Evolutionary conservation across 805 yeast genomes (phyloP), one percentile per base, ranked within the genome.

Genomic region (Peterozyma toletana): DNA sequence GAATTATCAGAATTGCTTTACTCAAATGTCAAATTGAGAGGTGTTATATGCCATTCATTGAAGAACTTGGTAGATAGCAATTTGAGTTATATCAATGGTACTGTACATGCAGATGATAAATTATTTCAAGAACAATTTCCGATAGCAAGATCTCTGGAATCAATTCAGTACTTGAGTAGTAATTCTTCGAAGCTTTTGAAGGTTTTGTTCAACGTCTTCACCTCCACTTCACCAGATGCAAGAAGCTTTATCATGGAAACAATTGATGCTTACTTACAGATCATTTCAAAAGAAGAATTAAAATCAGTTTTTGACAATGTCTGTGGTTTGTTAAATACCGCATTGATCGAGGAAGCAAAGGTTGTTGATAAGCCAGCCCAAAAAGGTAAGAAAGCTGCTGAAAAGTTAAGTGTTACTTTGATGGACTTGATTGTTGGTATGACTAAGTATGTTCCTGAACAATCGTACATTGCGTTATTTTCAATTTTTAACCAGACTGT

Each of bases 391-490:
- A 55, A 49, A 10, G 64, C 58, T 10, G 58, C 68, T 15, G 77
- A 83, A 18, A 72, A 77, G 41, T 64, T 82, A 50, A 77, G 88
- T 50, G 79, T 86, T 35, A 88, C 96, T 14, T 81, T 95, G 86
- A 75, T 91, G 83, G 99, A 93, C 59, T 71, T 93, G 45, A 74
- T 89, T 42, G 95, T 89, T 40, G 79, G 86, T 29, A 84, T 95
- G 86, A 77, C 91, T 27, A 85, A 86, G 54, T 86, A 84, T 55
- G 79, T 93, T 31, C 95, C 96, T 7, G 64, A 63, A 30, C 58
- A 80, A 2, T 76, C 84, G 4, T 85, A 86, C 62, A 72, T 75
- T 54, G 87, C 95, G 0, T 70, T 90, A 37, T 78, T 89, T 52
- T 58, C 84, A n/a, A 86, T 90, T 40, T 86, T 90, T 65, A 77